Conservation (phyloP, 108 stramenopile genomes). For the Skeletonema marinoi region DNA sequence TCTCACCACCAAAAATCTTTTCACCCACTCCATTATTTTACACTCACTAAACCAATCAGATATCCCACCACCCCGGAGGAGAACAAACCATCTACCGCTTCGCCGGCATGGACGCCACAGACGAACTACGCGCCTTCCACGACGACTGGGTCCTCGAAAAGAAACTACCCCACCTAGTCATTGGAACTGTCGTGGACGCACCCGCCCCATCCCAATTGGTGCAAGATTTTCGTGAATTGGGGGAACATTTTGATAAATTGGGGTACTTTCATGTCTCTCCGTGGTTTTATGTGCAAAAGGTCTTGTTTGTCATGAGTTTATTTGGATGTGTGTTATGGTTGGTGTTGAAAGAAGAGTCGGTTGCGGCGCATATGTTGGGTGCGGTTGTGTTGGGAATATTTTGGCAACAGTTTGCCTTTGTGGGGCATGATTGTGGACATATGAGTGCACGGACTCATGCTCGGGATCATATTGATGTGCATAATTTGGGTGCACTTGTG, state of each 20-base stretch:
- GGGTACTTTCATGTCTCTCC: constrained; percentile 46
- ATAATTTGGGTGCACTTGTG: constrained; percentile 54
- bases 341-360: constrained; percentile 20
- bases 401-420: constrained; percentile 92
- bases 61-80: constrained; percentile 72
- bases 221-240: constrained; percentile 56
- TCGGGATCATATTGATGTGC: constrained; percentile 59
- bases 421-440: constrained; percentile 93
- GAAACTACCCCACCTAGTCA: constrained; percentile 59
- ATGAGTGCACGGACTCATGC: constrained; percentile 68
- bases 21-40: background rate
- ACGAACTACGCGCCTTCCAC: constrained; percentile 72
- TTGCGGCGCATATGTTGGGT: constrained; percentile 15
- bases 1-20: background rate
- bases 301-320: constrained; percentile 28
- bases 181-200: constrained; percentile 58
- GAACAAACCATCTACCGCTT: constrained; percentile 64
- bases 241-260: constrained; percentile 48
- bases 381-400: constrained; percentile 63
- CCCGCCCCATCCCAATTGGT: constrained; percentile 44
- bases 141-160: constrained; percentile 53
- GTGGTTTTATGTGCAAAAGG: constrained; percentile 38
- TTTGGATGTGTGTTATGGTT: constrained; percentile 21
- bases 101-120: constrained; percentile 78
- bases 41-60: background rate